A percentile compares a stretch with the other conserved stretches of the same genome.
phyloP scores from a whole-genome alignment of 768 basidiomycete species.

The Rhizopogon sp. region DNA sequence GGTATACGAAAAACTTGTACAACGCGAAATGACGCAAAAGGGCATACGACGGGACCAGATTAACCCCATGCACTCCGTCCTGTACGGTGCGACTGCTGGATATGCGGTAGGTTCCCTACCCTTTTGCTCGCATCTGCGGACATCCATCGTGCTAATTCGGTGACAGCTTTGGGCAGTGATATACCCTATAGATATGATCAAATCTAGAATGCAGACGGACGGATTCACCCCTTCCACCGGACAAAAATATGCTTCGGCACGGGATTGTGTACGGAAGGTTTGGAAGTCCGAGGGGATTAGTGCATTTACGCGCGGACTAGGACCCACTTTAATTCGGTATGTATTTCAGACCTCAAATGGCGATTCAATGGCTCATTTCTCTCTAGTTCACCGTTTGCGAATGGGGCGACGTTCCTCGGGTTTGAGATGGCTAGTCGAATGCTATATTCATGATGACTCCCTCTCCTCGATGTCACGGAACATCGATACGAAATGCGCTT shows the following conservation, averaged over 20 bases:
- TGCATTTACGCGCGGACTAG: slow-evolving; percentile 89
- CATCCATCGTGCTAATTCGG: slow-evolving; percentile 4
- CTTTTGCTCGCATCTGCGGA: neutral
- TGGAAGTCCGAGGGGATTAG: slow-evolving; percentile 79
- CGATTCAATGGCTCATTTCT: slow-evolving; percentile 5
- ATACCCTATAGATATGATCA: slow-evolving; percentile 96
- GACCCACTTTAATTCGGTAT: slow-evolving; percentile 87
- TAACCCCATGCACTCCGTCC: slow-evolving; percentile 67
- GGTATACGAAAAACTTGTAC: slow-evolving; percentile 89
- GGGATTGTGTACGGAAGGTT: slow-evolving; percentile 79
- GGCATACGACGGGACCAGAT: slow-evolving; percentile 74
- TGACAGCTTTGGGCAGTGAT: slow-evolving; percentile 82
- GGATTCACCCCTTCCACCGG: slow-evolving; percentile 71
- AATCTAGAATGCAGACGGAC: slow-evolving; percentile 95
- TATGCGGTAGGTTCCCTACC: slow-evolving; percentile 61
- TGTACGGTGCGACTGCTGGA: slow-evolving; percentile 90
- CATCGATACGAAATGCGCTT: neutral
- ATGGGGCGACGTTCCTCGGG: slow-evolving; percentile 94
- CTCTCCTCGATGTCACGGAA: neutral
- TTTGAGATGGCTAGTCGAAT: slow-evolving; percentile 88
- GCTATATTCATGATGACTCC: slow-evolving; percentile 34
- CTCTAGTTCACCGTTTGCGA: slow-evolving; percentile 86
- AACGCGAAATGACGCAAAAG: slow-evolving; percentile 74
- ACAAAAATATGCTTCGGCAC: slow-evolving; percentile 76
- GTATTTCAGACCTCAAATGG: slow-evolving; percentile 18